phyloP scores from a whole-genome alignment of 345 rosid species.

The Eucalyptus tenuipes region DNA sequence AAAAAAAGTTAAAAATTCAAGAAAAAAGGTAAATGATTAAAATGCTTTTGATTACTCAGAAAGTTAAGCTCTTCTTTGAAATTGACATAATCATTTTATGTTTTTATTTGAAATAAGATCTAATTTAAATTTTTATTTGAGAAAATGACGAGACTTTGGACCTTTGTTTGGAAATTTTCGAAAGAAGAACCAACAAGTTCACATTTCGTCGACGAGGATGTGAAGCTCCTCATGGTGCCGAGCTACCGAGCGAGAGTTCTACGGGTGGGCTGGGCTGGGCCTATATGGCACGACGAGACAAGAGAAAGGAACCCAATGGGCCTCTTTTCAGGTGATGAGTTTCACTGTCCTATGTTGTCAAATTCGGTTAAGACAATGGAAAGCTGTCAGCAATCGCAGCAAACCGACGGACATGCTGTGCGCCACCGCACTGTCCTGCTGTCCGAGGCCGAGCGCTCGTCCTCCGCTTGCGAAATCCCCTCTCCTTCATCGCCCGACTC shows the following conservation, averaged over 20 bases:
- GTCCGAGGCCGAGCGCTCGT: neutral
- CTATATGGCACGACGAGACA: neutral
- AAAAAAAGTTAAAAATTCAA: no score
- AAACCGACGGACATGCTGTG: neutral
- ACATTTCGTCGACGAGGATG: neutral
- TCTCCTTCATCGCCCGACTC: neutral
- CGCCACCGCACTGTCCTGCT: neutral
- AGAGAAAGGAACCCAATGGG: neutral
- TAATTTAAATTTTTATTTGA: rapidly evolving
- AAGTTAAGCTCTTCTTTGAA: no score
- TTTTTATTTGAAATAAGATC: rapidly evolving
- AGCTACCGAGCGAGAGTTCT: neutral
- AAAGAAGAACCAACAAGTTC: neutral
- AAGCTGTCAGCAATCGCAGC: neutral
- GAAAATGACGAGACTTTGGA: rapidly evolving
- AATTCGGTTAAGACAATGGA: neutral
- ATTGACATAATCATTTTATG: no score
- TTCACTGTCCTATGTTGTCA: neutral
- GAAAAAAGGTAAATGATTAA: no score
- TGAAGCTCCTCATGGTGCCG: neutral
- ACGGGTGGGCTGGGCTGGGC: neutral
- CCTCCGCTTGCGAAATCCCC: neutral
- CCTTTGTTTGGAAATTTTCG: neutral
- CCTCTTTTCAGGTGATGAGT: neutral
- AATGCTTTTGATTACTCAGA: no score